Evolutionary conservation across 176 grass and related monocot species (phyloP), one percentile per base, ranked within the genome.

Genomic region (Cenchrus americanus): DNA sequence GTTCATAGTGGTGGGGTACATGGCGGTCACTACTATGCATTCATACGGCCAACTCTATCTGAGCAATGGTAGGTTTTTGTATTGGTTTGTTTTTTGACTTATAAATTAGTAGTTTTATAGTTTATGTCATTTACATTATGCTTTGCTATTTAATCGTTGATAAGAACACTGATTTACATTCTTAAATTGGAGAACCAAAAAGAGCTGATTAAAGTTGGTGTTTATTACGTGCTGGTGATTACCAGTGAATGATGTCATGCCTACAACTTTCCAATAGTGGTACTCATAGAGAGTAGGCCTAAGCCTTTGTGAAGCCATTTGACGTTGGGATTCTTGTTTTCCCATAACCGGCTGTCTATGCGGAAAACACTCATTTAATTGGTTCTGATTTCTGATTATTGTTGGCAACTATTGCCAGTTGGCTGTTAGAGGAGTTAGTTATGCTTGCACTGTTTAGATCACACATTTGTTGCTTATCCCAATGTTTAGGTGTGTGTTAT

Each of bases 1-100:
- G 94, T 97, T 84, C 94, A 97, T 73, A 97, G 94, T 82, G 94
- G 94, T 84, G 91, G 94, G 68, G 91, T 97, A 75, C 94, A 97
- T 87, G 94, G 94, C 26, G 94, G 92, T 57, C 94, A 97, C 75
- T 97, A 97, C 82, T 97, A 94, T 88, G 94, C 94, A 71, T 97
- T 97, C 69, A 94, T 97, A 83, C 87, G 92, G 11, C 92, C 94
- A 70, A 86, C 85, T 69, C 87, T 97, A 48, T 88, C 89, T 62
- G 85, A 97, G 49, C 92, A 97, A 60, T 97, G 94, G 94, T 97
- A 88, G 51, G 71, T 50, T 86, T 84, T 67, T 87, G 17, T 61
- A 43, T 65, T 66, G 74, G 80, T 30, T 79, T 86, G 17, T 84
- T 64, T 42, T 12, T 51, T 19, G 8, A 49, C 42, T 5, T 40